Evolutionary conservation across 306 rosid species (phyloP).

Genomic region (Chamaecrista fasciculata): DNA sequence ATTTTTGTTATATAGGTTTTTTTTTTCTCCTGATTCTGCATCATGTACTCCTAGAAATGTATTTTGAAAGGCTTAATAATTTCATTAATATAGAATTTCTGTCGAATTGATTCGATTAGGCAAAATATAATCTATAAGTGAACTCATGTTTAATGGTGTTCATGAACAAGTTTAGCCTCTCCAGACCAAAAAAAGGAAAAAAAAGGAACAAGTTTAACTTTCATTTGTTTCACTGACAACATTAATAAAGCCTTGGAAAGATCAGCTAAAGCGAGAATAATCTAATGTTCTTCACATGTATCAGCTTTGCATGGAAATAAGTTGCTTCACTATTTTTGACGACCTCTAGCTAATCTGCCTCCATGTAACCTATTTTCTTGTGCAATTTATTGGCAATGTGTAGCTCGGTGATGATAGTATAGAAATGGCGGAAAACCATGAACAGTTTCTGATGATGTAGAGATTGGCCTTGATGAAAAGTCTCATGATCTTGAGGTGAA

Average conservation of each 20-base stretch:
- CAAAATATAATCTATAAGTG: slow-evolving; percentile 32
- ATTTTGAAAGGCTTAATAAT: slow-evolving; percentile 37
- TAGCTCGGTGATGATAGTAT: not conserved
- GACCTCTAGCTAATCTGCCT: not conserved
- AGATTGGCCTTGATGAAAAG: not conserved
- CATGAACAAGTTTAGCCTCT: not conserved
- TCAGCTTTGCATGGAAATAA: not conserved
- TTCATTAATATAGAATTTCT: slow-evolving; percentile 17
- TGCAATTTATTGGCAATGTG: not conserved
- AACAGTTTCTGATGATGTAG: slow-evolving; percentile 17
- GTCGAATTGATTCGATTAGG: slow-evolving; percentile 39
- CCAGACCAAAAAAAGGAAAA: too few species aligned
- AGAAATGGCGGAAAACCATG: not conserved
- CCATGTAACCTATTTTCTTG: not conserved
- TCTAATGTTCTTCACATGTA: slow-evolving; percentile 23
- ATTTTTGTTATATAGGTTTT: slow-evolving; percentile 42
- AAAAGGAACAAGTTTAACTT: not conserved
- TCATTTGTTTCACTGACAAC: not conserved
- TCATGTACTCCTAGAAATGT: slow-evolving; percentile 49
- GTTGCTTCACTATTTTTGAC: not conserved
- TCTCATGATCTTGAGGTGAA: slow-evolving; percentile 1
- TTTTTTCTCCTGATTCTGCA: slow-evolving; percentile 26
- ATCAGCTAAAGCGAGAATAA: slow-evolving; percentile 19
- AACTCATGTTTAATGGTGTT: slow-evolving; percentile 12
- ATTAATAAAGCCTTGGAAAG: not conserved